phyloP scores from a whole-genome alignment of 2,329 filamentous ascomycete genomes.

The Ploettnerulaceae sp. region DNA sequence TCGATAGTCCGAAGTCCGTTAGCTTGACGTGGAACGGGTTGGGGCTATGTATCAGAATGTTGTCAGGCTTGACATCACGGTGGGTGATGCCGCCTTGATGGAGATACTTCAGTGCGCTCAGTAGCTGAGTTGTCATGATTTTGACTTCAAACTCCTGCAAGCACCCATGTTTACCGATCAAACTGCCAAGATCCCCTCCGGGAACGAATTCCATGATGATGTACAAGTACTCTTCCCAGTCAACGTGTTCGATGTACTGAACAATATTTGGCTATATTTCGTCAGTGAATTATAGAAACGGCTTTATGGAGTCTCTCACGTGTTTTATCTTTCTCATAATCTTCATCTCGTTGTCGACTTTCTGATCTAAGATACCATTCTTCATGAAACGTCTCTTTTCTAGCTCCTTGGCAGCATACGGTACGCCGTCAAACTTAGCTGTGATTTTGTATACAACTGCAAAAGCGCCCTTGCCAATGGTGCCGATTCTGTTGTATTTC shows the following conservation, averaged over 20 bases:
- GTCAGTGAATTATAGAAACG: constrained; percentile 20
- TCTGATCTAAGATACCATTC: constrained; percentile 82
- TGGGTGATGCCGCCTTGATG: constrained; percentile 89
- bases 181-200: constrained; percentile 74
- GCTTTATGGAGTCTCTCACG: constrained; percentile 55
- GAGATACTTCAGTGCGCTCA: constrained; percentile 80
- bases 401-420: constrained; percentile 90
- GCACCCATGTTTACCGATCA: constrained; percentile 55
- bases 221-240: constrained; percentile 75
- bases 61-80: constrained; percentile 98
- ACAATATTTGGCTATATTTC: constrained; percentile 72
- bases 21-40: constrained; percentile 80
- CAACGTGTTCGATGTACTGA: constrained; percentile 82
- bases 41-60: constrained; percentile 75
- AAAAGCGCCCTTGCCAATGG: constrained; percentile 90
- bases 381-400: constrained; percentile 93
- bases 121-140: constrained; percentile 67
- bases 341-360: constrained; percentile 93
- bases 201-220: constrained; percentile 96
- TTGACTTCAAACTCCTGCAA: constrained; percentile 67
- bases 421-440: constrained; percentile 73
- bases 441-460: constrained; percentile 90
- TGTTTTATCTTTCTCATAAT: constrained; percentile 88
- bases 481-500: constrained; percentile 76
- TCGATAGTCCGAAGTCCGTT: constrained; percentile 94